These are phyloP conservation scores for Elsinoe arachidis DNA, from an alignment of 2,329 filamentous ascomycete species.

Conservation along the genomic window DNA sequence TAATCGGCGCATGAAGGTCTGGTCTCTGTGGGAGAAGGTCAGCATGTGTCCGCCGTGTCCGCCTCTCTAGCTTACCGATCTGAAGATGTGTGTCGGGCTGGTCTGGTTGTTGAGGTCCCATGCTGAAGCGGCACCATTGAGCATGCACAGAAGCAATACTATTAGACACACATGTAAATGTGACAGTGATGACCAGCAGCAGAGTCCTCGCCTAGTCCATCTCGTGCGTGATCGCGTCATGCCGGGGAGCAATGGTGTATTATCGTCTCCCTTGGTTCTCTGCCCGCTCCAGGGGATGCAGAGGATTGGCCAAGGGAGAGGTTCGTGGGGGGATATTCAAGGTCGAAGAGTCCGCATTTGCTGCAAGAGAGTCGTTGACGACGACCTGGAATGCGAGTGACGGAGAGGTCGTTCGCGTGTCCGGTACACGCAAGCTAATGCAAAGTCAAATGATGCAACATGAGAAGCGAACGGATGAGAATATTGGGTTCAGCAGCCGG, in stretches of 20 bases:
- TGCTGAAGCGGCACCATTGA: conserved; percentile 15
- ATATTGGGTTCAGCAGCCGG: background rate
- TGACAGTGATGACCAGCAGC: background rate
- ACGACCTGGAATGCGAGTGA: background rate
- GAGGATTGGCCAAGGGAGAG: conserved; percentile 3
- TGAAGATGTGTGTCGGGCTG: conserved; percentile 29
- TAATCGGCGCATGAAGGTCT: conserved; percentile 31
- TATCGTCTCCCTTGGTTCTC: conserved; percentile 4
- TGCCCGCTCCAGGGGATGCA: conserved; percentile 8
- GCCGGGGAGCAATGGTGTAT: background rate
- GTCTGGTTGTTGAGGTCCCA: conserved; percentile 27
- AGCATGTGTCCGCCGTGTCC: conserved; percentile 11
- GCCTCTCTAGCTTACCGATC: conserved; percentile 24
- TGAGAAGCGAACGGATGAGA: background rate
- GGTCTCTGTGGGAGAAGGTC: conserved; percentile 25
- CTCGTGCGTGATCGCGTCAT: conserved; percentile 11
- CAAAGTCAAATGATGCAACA: conserved; percentile 2
- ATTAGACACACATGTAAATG: background rate
- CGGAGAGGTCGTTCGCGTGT: background rate
- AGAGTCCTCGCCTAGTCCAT: conserved; percentile 1
- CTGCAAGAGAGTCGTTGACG: background rate
- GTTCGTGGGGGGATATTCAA: background rate
- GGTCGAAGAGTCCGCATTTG: conserved; percentile 9
- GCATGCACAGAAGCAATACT: background rate
- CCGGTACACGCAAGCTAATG: conserved; percentile 4